Evolutionary conservation across 108 stramenopile genomes (phyloP).

Genomic region (Skeletonema costatum): DNA sequence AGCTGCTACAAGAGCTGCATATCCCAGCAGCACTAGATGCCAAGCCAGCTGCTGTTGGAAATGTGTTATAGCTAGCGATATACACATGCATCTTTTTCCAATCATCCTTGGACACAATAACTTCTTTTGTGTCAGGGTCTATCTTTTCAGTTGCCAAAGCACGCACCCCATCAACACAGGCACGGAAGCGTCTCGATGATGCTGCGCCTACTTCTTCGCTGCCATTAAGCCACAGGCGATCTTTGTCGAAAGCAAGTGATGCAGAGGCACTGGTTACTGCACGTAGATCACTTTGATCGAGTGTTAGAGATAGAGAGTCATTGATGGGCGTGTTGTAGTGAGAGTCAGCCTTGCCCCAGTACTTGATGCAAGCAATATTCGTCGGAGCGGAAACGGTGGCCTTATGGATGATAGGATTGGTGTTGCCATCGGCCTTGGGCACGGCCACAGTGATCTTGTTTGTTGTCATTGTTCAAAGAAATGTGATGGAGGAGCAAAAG

Average conservation of each 20-base stretch:
- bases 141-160: slow-evolving; percentile 58
- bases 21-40: slow-evolving; percentile 93
- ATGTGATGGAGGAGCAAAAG: neutral
- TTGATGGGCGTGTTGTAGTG: slow-evolving; percentile 97
- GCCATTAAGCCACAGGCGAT: slow-evolving; percentile 98
- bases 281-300: slow-evolving; percentile 90
- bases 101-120: slow-evolving; percentile 71
- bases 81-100: slow-evolving; percentile 79
- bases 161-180: slow-evolving; percentile 78
- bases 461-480: neutral
- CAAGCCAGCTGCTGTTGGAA: slow-evolving; percentile 97
- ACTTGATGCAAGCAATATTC: slow-evolving; percentile 98
- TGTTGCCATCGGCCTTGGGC: slow-evolving; percentile 7
- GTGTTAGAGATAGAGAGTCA: slow-evolving; percentile 85
- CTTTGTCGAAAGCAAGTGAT: slow-evolving; percentile 61
- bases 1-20: slow-evolving; percentile 92
- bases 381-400: slow-evolving; percentile 93
- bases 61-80: slow-evolving; percentile 92
- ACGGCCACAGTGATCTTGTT: slow-evolving; percentile 19
- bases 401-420: slow-evolving; percentile 50
- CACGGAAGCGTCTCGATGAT: slow-evolving; percentile 68
- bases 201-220: slow-evolving; percentile 63
- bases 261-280: slow-evolving; percentile 95
- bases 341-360: slow-evolving; percentile 95
- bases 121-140: slow-evolving; percentile 39